Evolutionary conservation across 352 stramenopile species (phyloP).

Genomic region (Globisporangium radiosum): DNA sequence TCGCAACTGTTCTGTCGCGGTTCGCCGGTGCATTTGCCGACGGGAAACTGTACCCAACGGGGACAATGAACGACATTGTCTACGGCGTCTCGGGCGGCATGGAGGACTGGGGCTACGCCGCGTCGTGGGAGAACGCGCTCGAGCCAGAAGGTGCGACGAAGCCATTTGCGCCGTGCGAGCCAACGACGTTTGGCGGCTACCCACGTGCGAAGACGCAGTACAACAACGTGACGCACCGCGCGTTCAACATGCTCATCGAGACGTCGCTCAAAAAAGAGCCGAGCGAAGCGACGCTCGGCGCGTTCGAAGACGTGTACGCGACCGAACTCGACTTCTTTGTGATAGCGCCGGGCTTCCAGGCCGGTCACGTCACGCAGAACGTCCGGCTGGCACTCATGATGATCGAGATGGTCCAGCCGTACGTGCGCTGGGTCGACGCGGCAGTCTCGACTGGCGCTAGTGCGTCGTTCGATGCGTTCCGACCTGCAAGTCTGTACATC

Average conservation of each 20-base stretch:
- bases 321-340: conserved; percentile 61
- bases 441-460: not conserved
- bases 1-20: conserved; percentile 50
- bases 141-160: conserved; percentile 17
- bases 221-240: conserved; percentile 89
- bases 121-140: conserved; percentile 79
- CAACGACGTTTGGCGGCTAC: conserved; percentile 90
- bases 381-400: conserved; percentile 92
- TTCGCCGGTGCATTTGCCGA: conserved; percentile 73
- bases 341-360: conserved; percentile 22
- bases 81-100: conserved; percentile 96
- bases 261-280: conserved; percentile 91
- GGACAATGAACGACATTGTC: conserved; percentile 95
- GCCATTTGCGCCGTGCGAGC: conserved; percentile 76
- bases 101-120: conserved; percentile 97
- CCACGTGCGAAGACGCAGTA: conserved; percentile 86
- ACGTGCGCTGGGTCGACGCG: conserved; percentile 79
- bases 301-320: conserved; percentile 55
- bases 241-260: conserved; percentile 97
- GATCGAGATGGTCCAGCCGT: conserved; percentile 94
- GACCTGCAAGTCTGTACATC: conserved; percentile 39
- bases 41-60: conserved; percentile 66
- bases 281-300: conserved; percentile 56
- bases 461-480: conserved; percentile 22
- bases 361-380: conserved; percentile 94